Base-by-base conservation (phyloP, 495 filamentous ascomycete genomes). In the Penicillium arizonense region DNA sequence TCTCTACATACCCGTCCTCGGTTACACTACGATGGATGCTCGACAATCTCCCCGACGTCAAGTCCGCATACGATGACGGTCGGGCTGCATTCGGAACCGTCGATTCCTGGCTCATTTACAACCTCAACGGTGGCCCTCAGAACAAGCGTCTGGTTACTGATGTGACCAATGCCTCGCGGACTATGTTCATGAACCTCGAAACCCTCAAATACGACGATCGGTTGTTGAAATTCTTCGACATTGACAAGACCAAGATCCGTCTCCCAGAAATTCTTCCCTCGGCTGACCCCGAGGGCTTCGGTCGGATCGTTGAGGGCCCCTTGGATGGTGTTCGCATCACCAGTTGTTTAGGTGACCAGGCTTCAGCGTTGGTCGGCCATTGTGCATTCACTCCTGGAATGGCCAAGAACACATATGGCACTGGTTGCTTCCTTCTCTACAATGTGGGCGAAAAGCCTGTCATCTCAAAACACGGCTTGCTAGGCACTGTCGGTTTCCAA, bases 401-500 rank as follows among this genome's bases (percentile, higher is more conserved):
- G 57, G 93, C 93, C 35, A 97, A 97, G 77, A 96, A 96, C 66
- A 97, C 93, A 1, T 97, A 96, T 55, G 93, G 93, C 36, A 97
- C 93, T 2, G 93, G 93, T 26, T 96, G 92, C 68, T 97, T 97
- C 76, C 77, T 97, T 48, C 80, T 97, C 3, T 96, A 96, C 65
- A 96, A 97, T 64, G 91, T 96, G 47, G 93, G 93, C 44, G 80
- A 86, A 23, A 87, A 91, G 71, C 92, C 93, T 3, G 91, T 96
- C 38, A 87, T 96, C 51, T 96, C 93, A 24, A 87, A 85, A 54
- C 89, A 94, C 63, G 93, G 93, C 28, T 77, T 97, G 39, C 77
- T 97, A 28, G 87, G 87, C 30, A 97, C 93, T 0, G 87, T 97
- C 16, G 93, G 89, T 12, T 96, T 96, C 70, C 87, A 87, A 43